These are phyloP conservation scores for Cercospora janseana DNA, from an alignment of 2,329 filamentous ascomycete species.

Conservation along the genomic window DNA sequence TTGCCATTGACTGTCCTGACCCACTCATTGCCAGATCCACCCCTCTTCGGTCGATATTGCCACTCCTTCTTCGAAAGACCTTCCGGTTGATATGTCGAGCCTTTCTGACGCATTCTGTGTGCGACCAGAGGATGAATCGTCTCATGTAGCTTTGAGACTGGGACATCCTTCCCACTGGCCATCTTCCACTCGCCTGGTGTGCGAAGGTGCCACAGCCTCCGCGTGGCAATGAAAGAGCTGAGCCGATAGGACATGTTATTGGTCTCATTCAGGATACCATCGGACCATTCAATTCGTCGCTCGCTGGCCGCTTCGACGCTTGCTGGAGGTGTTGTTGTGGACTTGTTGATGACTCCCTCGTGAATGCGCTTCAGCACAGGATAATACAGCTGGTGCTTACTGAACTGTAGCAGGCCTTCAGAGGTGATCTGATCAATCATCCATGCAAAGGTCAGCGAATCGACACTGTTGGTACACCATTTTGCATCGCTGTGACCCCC, in stretches of 20 bases:
- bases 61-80: conserved; percentile 14
- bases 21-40: conserved; percentile 11
- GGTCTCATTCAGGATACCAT: conserved; percentile 16
- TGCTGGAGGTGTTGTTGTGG: conserved; percentile 6
- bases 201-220: conserved; percentile 12
- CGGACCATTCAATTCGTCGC: conserved; percentile 22
- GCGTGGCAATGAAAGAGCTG: conserved; percentile 20
- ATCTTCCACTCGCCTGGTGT: conserved; percentile 17
- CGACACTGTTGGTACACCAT: conserved; percentile 26
- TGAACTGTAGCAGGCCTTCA: conserved; percentile 19
- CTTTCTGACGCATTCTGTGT: conserved; percentile 16
- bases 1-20: conserved; percentile 7
- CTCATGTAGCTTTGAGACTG: conserved; percentile 13
- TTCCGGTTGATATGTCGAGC: conserved; percentile 6
- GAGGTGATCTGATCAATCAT: conserved; percentile 38
- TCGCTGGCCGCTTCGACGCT: conserved; percentile 21
- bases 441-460: conserved; percentile 41
- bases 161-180: conserved; percentile 12
- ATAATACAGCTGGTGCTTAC: conserved; percentile 17
- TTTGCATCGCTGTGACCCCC: conserved; percentile 44
- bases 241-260: conserved; percentile 15
- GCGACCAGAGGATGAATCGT: conserved; percentile 21
- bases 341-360: conserved; percentile 6
- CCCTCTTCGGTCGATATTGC: conserved; percentile 7
- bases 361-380: conserved; percentile 22